Percentiles rank a stretch among this genome's conserved stretches.
Evolutionary conservation across 352 stramenopile species (phyloP).

Genomic region (Globisporangium cederbergense): DNA sequence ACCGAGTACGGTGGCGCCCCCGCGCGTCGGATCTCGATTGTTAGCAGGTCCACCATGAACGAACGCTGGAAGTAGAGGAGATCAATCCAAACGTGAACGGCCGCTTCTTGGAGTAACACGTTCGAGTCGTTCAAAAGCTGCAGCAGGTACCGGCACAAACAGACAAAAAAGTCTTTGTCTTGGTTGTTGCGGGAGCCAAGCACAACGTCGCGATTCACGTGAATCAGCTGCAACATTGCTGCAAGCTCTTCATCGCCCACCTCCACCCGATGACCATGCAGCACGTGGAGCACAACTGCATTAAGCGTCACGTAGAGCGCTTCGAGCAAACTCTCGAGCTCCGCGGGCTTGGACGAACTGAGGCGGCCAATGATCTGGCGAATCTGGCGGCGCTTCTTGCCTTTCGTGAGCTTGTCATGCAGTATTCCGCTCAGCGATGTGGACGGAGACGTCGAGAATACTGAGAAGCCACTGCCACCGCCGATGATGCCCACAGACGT

Average conservation of each 20-base stretch:
- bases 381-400: conserved; percentile 47
- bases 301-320: conserved; percentile 57
- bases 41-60: conserved; percentile 54
- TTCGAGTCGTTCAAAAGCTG: conserved; percentile 43
- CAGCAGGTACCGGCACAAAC: conserved; percentile 58
- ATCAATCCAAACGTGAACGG: conserved; percentile 63
- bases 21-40: conserved; percentile 54
- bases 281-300: conserved; percentile 57
- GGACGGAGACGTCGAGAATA: conserved; percentile 12
- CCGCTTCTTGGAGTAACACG: conserved; percentile 40
- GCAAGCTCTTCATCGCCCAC: conserved; percentile 48
- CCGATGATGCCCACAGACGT: conserved; percentile 32
- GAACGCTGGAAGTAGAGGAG: conserved; percentile 54
- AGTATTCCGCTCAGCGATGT: conserved; percentile 50
- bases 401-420: conserved; percentile 51
- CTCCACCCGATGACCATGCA: conserved; percentile 49
- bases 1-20: conserved; percentile 55
- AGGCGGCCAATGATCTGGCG: conserved; percentile 51
- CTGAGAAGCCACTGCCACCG: conserved; percentile 16
- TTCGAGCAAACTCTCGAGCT: conserved; percentile 46
- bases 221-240: conserved; percentile 50
- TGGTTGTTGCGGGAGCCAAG: conserved; percentile 48
- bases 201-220: conserved; percentile 56
- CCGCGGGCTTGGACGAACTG: conserved; percentile 39
- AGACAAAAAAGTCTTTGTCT: conserved; percentile 62